Base-by-base conservation (phyloP, 73 alveolate species). In the Paramecium pentaurelia region DNA sequence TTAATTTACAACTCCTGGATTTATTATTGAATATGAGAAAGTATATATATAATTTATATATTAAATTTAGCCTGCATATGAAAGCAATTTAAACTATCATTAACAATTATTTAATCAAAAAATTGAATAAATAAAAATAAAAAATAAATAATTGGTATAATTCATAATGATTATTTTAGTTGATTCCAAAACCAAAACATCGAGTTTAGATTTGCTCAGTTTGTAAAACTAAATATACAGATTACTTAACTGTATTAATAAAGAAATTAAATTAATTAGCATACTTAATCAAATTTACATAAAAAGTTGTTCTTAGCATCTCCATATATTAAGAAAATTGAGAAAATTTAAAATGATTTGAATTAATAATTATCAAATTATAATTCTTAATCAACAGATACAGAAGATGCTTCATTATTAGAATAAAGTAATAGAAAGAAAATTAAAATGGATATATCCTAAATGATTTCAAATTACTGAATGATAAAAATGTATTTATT, bases 401-500 rank as follows among this genome's bases (percentile, higher is more conserved):
- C 47, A 32, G 84, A 64, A 51, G 84, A 64, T 9, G 47, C 84
- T 32, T 64, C 42, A 34, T 64, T 64, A 64, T 28, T 64, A 5
- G 84, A 28, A 3, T 12, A 64, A 12, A 32, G 27, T 64, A 28
- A 28, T 11, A 64, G 84, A 27, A 64, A 64, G 47, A 64, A 64
- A 28, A 64, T 64, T 28, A 64, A 64, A 34, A 12, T 34, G 14
- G 84, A 64, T 27, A 34, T 28, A 7, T 64, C 84, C 47, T 10
- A 64, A 28, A 64, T 64, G 84, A 64, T 64, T 64, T 64, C 84
- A 64, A 58, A 64, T 34, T 64, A 64, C 84, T 64, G 84, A 64
- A 64, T 64, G 84, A 32, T 64, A 64, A 64, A 11, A 34, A 11
- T 22, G 25, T 22, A 30, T 64, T 49, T 64, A 64, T 54, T 54